Conservation (phyloP, 805 yeast species). For the Sugiyamaella lignohabitans region DNA sequence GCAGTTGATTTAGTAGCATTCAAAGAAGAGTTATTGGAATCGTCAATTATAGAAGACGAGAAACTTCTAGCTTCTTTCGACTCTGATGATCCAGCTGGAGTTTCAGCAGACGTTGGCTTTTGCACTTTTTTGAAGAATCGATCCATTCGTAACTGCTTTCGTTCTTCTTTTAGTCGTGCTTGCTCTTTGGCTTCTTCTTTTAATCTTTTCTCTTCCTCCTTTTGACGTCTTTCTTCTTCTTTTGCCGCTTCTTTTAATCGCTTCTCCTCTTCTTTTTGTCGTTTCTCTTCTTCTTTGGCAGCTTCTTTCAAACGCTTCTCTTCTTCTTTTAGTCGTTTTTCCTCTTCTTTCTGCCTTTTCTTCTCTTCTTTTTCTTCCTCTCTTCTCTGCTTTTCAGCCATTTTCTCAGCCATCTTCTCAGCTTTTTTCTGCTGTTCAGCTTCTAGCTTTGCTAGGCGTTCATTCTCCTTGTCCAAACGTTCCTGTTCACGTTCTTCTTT, state of each 20-base stretch:
- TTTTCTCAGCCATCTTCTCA: conserved; percentile 1
- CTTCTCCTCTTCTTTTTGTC: conserved; percentile 23
- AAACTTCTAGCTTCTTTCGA: conserved; percentile 3
- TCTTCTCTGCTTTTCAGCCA: neutral
- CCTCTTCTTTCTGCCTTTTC: conserved; percentile 18
- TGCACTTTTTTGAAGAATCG: conserved; percentile 2
- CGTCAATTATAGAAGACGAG: too few species aligned
- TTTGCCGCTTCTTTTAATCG: conserved; percentile 16
- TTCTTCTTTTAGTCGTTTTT: conserved; percentile 4
- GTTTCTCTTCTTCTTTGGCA: conserved; percentile 16
- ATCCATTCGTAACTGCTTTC: conserved; percentile 11
- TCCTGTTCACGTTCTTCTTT: conserved; percentile 4
- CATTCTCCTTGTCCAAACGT: neutral
- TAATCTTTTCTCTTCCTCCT: conserved; percentile 17
- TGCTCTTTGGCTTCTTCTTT: conserved; percentile 13
- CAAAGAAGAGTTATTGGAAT: too few species aligned
- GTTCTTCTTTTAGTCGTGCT: conserved; percentile 11
- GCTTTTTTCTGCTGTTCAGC: neutral
- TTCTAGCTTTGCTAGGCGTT: neutral
- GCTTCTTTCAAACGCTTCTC: conserved; percentile 11
- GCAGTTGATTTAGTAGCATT: too few species aligned
- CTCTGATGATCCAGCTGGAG: conserved; percentile 7
- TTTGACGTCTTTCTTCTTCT: conserved; percentile 14
- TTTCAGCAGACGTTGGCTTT: conserved; percentile 6
- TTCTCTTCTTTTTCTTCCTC: conserved; percentile 18